These are phyloP conservation scores for Carpinus fangiana DNA, from an alignment of 306 rosid genomes.

Conservation along the genomic window DNA sequence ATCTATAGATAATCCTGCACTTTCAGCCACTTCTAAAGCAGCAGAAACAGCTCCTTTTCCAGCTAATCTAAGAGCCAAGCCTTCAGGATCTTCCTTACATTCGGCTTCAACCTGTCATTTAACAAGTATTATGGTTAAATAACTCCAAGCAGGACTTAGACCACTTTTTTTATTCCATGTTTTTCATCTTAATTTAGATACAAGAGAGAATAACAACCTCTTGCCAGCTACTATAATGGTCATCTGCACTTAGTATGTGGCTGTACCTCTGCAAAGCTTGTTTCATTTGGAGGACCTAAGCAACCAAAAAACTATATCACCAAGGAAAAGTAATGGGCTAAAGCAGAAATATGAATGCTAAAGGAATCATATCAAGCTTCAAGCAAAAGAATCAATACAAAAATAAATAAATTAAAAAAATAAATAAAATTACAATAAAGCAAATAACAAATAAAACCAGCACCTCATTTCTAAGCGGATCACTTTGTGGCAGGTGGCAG, in stretches of 20 bases:
- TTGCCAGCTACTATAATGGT: constrained; percentile 90
- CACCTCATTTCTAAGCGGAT: constrained; percentile 72
- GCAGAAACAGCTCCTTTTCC: constrained; percentile 99
- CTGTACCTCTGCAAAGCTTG: constrained; percentile 91
- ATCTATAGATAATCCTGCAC: constrained; percentile 86
- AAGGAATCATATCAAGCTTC: neutral
- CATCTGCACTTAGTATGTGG: constrained; percentile 86
- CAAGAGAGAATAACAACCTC: constrained; percentile 56
- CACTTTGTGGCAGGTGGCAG: constrained; percentile 81
- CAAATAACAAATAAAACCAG: constrained; percentile 28
- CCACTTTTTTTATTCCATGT: constrained; percentile 5
- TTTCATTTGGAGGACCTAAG: constrained; percentile 75
- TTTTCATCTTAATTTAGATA: constrained; percentile 20
- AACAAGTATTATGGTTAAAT: constrained; percentile 19
- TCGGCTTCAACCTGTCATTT: constrained; percentile 85
- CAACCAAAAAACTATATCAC: constrained; percentile 39
- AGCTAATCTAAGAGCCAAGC: constrained; percentile 92
- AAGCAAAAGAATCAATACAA: constrained; percentile 7
- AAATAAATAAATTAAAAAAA: constrained; percentile 11
- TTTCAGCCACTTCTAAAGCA: constrained; percentile 97
- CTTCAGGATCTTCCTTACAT: constrained; percentile 98
- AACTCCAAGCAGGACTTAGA: constrained; percentile 5
- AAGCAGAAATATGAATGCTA: neutral
- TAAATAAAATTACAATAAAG: constrained; percentile 11
- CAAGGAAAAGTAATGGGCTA: constrained; percentile 26